Evolutionary conservation across 192 early-diverging fungal genomes (phyloP), one percentile per base, ranked within the genome.

Genomic region (Diversispora eburnea): DNA sequence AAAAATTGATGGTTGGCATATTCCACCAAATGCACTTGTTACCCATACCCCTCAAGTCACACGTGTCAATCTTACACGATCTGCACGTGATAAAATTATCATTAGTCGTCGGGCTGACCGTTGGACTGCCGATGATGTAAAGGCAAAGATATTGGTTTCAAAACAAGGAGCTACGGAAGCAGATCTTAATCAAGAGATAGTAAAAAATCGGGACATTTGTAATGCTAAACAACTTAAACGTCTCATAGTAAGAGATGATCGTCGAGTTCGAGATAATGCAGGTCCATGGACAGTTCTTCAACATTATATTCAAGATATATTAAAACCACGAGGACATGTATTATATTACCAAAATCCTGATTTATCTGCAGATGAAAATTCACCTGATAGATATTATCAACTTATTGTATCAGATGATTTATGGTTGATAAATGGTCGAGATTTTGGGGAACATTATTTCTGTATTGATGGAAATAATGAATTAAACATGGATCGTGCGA

Each of bases 41-140:
- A 39, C 39, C 33, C 47, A 68, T 68, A n/a, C 25, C 12, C 47
- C 66, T 33, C 66, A 67, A 52, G 46, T 54, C 33, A 48, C 49
- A 2, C 20, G 66, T 51, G 46, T 68, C 15, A 68, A 63, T 46
- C 61, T 63, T 17, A 63, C 61, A 43, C 39, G 61, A 8, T 63
- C 61, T 1, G 25, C 42, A 41, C 42, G 69, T 33, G 69, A 71
- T 41, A 33, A 58, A 71, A 71, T 71, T 57, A 70, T 58, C 39
- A 70, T 70, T 57, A 58, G 69, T 22, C 51, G 69, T 57, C 52
- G 55, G 22, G 69, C 69, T 19, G 69, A 70, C 47, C 69, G 47
- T 45, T 48, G 47, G 47, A 70, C 69, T 1, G 55, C 55, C 8
- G 47, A 58, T n/a, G 69, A 46, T 48, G 47, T 70, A 22, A 70